phyloP scores from a whole-genome alignment of 495 filamentous ascomycete genomes.

The Annulohypoxylon nitens region DNA sequence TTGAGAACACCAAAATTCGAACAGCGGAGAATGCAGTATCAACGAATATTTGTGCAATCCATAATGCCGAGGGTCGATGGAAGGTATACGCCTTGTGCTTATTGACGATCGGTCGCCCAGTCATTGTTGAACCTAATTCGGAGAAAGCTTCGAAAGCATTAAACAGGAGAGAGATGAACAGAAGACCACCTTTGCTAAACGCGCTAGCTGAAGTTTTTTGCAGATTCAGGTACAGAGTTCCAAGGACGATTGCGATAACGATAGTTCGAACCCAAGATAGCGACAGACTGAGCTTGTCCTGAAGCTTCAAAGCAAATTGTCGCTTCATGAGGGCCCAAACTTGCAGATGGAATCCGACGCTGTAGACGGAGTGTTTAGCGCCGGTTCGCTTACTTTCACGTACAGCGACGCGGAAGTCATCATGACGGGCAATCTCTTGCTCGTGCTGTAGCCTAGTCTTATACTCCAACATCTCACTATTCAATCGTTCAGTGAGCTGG shows the following conservation, averaged over 20 bases:
- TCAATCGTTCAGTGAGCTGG: slow-evolving; percentile 65
- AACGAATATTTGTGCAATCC: slow-evolving; percentile 84
- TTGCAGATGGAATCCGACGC: slow-evolving; percentile 81
- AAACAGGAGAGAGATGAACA: slow-evolving; percentile 82
- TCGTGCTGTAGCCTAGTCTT: slow-evolving; percentile 70
- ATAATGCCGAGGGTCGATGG: slow-evolving; percentile 81
- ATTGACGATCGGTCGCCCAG: slow-evolving; percentile 79
- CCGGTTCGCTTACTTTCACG: slow-evolving; percentile 80
- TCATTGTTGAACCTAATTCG: slow-evolving; percentile 78
- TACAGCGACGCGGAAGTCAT: slow-evolving; percentile 84
- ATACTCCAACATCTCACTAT: slow-evolving; percentile 77
- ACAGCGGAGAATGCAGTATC: slow-evolving; percentile 77
- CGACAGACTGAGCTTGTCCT: slow-evolving; percentile 80
- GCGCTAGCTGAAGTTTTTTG: slow-evolving; percentile 75
- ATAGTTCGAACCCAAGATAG: slow-evolving; percentile 83
- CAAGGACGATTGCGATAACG: slow-evolving; percentile 80
- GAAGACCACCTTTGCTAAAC: slow-evolving; percentile 80
- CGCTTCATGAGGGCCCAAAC: slow-evolving; percentile 85
- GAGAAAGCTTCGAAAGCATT: slow-evolving; percentile 85
- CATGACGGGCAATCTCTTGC: slow-evolving; percentile 67
- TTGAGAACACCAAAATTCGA: slow-evolving; percentile 76
- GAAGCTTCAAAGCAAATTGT: slow-evolving; percentile 86
- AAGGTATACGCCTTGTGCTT: slow-evolving; percentile 85
- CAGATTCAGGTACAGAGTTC: slow-evolving; percentile 81
- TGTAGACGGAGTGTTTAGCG: slow-evolving; percentile 80